Evolutionary conservation across 1,139 yeast genomes (phyloP).

Genomic region (Yamadazyma taylorii): DNA sequence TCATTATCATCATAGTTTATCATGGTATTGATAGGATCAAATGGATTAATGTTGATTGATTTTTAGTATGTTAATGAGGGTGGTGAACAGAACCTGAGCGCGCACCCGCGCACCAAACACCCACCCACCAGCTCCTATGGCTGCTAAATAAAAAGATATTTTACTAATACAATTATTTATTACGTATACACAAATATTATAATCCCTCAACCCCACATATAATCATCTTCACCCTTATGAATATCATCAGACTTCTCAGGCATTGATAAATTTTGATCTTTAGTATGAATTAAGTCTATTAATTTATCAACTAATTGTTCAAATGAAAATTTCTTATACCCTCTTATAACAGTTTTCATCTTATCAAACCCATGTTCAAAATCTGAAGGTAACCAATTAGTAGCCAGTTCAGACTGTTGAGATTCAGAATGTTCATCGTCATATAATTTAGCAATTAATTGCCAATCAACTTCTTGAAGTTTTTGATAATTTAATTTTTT

Average conservation of each 20-base stretch:
- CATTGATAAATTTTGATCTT: not conserved
- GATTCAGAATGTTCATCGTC: conserved; percentile 11
- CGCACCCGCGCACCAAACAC: too few species aligned
- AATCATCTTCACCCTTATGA: conserved; percentile 6
- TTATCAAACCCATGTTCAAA: conserved; percentile 38
- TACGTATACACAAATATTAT: not conserved
- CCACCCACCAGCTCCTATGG: too few species aligned
- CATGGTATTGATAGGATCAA: conserved; percentile 17
- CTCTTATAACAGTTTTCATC: conserved; percentile 31
- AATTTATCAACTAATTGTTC: conserved; percentile 25
- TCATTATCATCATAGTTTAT: conserved; percentile 28
- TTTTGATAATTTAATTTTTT: conserved; percentile 48
- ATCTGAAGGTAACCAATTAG: conserved; percentile 33
- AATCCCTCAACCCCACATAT: conserved; percentile 9
- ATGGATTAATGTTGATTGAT: too few species aligned
- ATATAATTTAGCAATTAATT: conserved; percentile 13
- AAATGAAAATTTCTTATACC: conserved; percentile 26
- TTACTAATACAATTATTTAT: not conserved
- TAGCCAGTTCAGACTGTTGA: too few species aligned
- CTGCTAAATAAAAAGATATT: too few species aligned
- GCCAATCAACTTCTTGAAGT: conserved; percentile 63
- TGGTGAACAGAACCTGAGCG: too few species aligned
- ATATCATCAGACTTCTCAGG: not conserved
- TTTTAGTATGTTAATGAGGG: too few species aligned
- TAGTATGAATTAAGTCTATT: conserved; percentile 12